These are phyloP conservation scores for Podaxis mareebaensis DNA, from an alignment of 768 basidiomycete genomes.

Conservation along the genomic window DNA sequence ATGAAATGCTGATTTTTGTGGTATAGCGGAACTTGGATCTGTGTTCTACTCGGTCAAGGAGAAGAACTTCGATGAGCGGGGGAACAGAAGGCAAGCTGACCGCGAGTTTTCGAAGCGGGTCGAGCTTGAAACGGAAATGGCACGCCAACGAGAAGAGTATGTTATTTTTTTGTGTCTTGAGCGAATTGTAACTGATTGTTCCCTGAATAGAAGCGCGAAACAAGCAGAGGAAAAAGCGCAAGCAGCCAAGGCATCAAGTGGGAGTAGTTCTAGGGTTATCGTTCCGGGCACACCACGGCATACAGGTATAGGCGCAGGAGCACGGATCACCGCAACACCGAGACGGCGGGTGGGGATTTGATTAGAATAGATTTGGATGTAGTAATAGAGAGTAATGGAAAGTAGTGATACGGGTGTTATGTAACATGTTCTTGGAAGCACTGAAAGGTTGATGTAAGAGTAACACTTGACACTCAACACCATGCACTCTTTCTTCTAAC, in stretches of 20 bases:
- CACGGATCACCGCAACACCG: conserved; percentile 74
- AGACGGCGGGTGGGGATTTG: conserved; percentile 70
- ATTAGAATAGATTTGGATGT: conserved; percentile 10
- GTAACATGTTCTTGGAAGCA: conserved; percentile 2
- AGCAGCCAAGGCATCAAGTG: conserved; percentile 54
- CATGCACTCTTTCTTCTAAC: not conserved
- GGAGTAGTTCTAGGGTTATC: conserved; percentile 63
- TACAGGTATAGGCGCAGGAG: conserved; percentile 62
- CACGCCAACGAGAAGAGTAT: conserved; percentile 77
- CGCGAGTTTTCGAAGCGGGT: conserved; percentile 90
- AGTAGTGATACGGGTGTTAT: conserved; percentile 13
- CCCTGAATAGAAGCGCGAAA: conserved; percentile 34
- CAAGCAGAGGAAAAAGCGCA: conserved; percentile 61
- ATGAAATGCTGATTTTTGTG: conserved; percentile 5
- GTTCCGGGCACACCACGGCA: conserved; percentile 82
- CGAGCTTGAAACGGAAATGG: conserved; percentile 92
- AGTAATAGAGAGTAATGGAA: conserved; percentile 10
- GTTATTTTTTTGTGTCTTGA: conserved; percentile 24
- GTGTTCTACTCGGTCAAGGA: conserved; percentile 98
- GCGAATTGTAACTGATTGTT: not conserved
- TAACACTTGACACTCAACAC: not conserved
- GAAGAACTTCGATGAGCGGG: conserved; percentile 93
- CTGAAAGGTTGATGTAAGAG: not conserved
- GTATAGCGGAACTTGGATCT: conserved; percentile 85
- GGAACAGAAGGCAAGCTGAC: conserved; percentile 74